Base-by-base conservation (phyloP, 192 early-diverging fungal species). In the Backusella liffmaniae region DNA sequence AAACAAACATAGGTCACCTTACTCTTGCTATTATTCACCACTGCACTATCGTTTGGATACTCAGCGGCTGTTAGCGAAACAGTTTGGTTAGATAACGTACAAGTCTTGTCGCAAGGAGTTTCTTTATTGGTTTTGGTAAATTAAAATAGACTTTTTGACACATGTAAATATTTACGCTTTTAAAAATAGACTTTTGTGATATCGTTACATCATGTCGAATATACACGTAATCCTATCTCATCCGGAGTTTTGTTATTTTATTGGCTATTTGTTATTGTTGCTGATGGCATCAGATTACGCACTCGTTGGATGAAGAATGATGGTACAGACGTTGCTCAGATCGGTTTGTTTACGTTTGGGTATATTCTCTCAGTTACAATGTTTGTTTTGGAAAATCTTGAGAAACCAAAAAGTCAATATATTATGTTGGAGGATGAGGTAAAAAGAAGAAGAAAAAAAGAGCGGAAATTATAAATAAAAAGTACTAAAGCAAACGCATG, bases 241-340 rank as follows among this genome's bases (percentile, higher is more conserved):
- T 91, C 91, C 8, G 80, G 85, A 5, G 73, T 88, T 8, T 80
- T 93, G 23, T 76, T 91, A 10, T 85, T 93, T 29, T 91, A 85
- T 67, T 91, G 90, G 90, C 73, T 92, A 35, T 82, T 86, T 16
- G 72, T 70, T n/a, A 29, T 85, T 29, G 46, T 86, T 13, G 74
- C 73, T 5, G 73, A 82, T 65, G 39, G 62, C 12, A 77, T 89
- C 53, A 86, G 79, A 51, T 69, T 90, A 9, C 79, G 88, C 13
- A 87, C 88, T 29, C 37, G 78, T 15, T 30, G 42, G 23, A 29
- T 56, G 5, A 49, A 44, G 13, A 12, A 76, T 18, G 53, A 70
- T 13, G 21, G 21, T 2, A 39, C 29, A 1, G 51, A 66, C 36
- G 9, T 65, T 44, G 53, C 74, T 13, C 67, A 79, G 21, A 65